Evolutionary conservation across 768 basidiomycete species (phyloP), one percentile per base, ranked within the genome.

Genomic region (Phanerochaete sordida): DNA sequence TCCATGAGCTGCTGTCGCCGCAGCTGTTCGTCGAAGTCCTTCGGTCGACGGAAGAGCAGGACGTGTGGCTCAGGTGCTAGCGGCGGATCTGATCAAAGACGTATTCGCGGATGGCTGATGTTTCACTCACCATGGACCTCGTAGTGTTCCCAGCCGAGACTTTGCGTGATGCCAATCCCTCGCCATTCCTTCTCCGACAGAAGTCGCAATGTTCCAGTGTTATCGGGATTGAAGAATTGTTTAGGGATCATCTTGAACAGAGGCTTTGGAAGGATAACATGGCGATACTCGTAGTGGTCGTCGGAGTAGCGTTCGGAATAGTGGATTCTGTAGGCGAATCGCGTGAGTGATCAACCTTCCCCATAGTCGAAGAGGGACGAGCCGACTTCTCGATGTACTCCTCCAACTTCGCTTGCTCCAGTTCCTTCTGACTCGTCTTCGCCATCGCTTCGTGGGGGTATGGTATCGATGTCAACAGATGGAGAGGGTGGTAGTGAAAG

Each of bases 91-190:
- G 50, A 51, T 30, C 16, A 31, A 5, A 9, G 15, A 39, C 37
- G 15, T 26, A 44, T 39, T 7, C 7, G 12, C 11, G 23, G 50
- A 16, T 12, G 56, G 26, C 37, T n/a, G n/a, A n/a, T 35, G 13
- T 35, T 26, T 49, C 54, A 63, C 81, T 63, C 63, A 89, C 94
- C 91, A 68, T 98, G 95, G n/a, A 95, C 91, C 78, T 95, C 95
- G 68, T 95, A 98, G 68, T 97, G 95, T 69, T 93, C 91, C 95
- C 95, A 98, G 3, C 95, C 95, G 24, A 96, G 78, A 73, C 92
- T 95, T 75, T 99, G 96, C 44, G 90, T 91, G 63, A 98, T 96
- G 9, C 96, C 96, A 58, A 99, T 93, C 0, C 91, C 91, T 71
- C 96, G 83, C 96, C 96, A 99, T 74, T 99, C 97, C 45, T 81